phyloP scores from a whole-genome alignment of 352 stramenopile genomes.

The Globisporangium echinulatum region DNA sequence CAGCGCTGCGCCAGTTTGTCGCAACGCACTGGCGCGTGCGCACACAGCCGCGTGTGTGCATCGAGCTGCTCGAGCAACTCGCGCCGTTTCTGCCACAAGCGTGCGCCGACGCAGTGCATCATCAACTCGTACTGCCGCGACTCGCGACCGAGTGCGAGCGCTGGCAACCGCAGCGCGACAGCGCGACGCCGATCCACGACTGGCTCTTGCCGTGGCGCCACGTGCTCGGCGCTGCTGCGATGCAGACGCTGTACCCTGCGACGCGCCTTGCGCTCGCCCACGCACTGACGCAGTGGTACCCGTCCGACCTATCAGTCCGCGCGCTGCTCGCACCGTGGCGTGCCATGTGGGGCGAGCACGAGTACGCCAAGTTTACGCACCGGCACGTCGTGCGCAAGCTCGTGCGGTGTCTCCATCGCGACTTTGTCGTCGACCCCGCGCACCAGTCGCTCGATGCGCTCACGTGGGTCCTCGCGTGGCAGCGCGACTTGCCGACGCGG shows the following conservation, averaged over 20 bases:
- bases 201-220: slow-evolving; percentile 72
- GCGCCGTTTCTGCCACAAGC: slow-evolving; percentile 38
- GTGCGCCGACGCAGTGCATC: slow-evolving; percentile 50
- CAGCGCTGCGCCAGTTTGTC: slow-evolving; percentile 54
- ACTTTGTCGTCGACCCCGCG: slow-evolving; percentile 73
- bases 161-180: slow-evolving; percentile 47
- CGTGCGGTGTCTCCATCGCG: slow-evolving; percentile 67
- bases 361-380: slow-evolving; percentile 83
- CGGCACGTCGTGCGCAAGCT: slow-evolving; percentile 73
- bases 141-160: slow-evolving; percentile 63
- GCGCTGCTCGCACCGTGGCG: slow-evolving; percentile 64
- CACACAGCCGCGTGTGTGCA: slow-evolving; percentile 24
- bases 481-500: slow-evolving; percentile 48
- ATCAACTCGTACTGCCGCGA: slow-evolving; percentile 56
- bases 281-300: slow-evolving; percentile 76
- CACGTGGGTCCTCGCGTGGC: slow-evolving; percentile 73
- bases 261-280: slow-evolving; percentile 57
- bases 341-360: slow-evolving; percentile 61
- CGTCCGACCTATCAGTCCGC: slow-evolving; percentile 61
- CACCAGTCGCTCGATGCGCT: slow-evolving; percentile 64
- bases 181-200: slow-evolving; percentile 48
- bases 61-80: slow-evolving; percentile 40
- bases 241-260: slow-evolving; percentile 58
- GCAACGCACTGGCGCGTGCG: slow-evolving; percentile 60
- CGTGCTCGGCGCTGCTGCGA: slow-evolving; percentile 29